phyloP scores from a whole-genome alignment of 768 basidiomycete species.

The Suillus lakei region DNA sequence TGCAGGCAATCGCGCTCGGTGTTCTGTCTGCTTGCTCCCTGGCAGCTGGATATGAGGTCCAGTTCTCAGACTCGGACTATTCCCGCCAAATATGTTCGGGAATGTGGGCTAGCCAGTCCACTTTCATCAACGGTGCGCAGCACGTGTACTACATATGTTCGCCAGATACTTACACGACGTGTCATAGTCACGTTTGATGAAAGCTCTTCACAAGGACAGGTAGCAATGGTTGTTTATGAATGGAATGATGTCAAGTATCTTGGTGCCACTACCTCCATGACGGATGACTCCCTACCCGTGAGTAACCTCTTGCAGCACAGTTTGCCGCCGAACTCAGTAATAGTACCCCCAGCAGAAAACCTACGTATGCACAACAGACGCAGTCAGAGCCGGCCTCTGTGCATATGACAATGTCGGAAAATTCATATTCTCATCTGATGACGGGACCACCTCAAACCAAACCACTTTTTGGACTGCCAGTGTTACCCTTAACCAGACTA shows the following conservation, averaged over 20 bases:
- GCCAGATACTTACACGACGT: constrained; percentile 1
- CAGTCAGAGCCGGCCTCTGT: constrained; percentile 76
- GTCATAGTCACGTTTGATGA: constrained; percentile 74
- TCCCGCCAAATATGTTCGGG: constrained; percentile 93
- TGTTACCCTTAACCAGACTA: constrained; percentile 58
- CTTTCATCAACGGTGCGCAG: constrained; percentile 82
- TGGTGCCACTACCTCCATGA: constrained; percentile 65
- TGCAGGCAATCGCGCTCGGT: constrained; percentile 20
- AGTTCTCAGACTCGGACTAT: constrained; percentile 78
- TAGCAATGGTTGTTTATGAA: constrained; percentile 96
- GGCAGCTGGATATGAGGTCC: constrained; percentile 59
- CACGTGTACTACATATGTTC: constrained; percentile 9
- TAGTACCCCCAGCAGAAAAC: constrained; percentile 69
- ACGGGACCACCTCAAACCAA: constrained; percentile 60
- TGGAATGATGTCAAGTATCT: constrained; percentile 89
- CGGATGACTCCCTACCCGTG: constrained; percentile 66
- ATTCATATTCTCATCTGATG: constrained; percentile 84
- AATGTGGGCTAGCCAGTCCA: constrained; percentile 84
- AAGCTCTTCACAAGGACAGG: constrained; percentile 75
- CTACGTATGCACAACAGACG: constrained; percentile 90
- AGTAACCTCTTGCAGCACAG: constrained; percentile 37
- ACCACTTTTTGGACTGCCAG: constrained; percentile 91
- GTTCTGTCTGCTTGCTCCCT: constrained; percentile 38
- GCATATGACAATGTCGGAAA: constrained; percentile 71
- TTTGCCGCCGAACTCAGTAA: constrained; percentile 9